A percentile compares a stretch with the other conserved stretches of the same genome.
phyloP scores from a whole-genome alignment of 305 asterid genomes.

The Fraxinus dipetala region DNA sequence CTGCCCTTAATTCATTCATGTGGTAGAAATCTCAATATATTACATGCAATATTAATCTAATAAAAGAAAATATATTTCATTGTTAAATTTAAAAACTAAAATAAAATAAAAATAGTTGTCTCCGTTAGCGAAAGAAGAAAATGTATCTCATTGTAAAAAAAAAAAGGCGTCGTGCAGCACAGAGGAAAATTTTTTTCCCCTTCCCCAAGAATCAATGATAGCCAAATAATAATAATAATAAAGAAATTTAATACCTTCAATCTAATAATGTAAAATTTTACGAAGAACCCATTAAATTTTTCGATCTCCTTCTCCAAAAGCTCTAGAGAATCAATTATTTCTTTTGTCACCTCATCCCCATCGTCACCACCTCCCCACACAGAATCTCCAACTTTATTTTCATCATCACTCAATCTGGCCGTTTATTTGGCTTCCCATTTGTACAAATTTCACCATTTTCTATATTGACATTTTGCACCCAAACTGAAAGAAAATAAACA shows the following conservation, averaged over 20 bases:
- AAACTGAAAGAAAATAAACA: too few species aligned
- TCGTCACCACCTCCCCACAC: not conserved
- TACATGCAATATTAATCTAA: too few species aligned
- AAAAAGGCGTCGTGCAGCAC: too few species aligned
- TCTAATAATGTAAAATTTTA: slow-evolving; percentile 45
- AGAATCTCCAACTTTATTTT: slow-evolving; percentile 15
- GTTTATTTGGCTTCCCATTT: slow-evolving; percentile 40
- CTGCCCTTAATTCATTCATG: not conserved
- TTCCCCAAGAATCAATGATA: too few species aligned
- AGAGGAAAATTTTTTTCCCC: too few species aligned
- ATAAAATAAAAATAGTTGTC: too few species aligned
- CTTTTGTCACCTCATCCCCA: slow-evolving; percentile 29
- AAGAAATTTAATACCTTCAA: slow-evolving; percentile 34
- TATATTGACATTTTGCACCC: too few species aligned
- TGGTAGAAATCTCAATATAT: not conserved
- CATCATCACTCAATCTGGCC: slow-evolving; percentile 36
- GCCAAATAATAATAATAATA: not conserved
- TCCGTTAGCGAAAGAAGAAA: too few species aligned
- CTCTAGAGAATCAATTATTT: slow-evolving; percentile 53
- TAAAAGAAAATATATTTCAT: too few species aligned
- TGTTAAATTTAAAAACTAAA: too few species aligned
- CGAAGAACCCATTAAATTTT: slow-evolving; percentile 65
- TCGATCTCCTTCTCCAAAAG: slow-evolving; percentile 58
- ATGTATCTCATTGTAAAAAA: too few species aligned
- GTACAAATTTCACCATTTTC: not conserved